A percentile compares a stretch with the other conserved stretches of the same genome.
Conservation (phyloP, 1,139 yeast genomes). For the Entelexis paramagnoliae region DNA sequence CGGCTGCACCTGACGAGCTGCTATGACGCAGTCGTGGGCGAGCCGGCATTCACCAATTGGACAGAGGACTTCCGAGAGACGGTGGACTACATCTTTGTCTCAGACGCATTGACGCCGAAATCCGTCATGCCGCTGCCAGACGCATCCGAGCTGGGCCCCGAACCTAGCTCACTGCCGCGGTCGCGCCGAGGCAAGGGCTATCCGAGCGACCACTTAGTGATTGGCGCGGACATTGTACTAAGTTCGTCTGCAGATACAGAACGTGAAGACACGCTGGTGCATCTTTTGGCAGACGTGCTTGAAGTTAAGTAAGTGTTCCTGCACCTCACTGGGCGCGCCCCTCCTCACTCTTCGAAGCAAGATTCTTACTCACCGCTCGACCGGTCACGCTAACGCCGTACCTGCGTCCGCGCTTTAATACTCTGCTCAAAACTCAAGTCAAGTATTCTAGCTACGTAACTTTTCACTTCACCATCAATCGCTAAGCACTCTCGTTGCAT, state of each 20-base stretch:
- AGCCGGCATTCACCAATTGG: slow-evolving; percentile 25
- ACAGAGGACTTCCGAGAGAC: slow-evolving; percentile 21
- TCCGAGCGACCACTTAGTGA: slow-evolving; percentile 24
- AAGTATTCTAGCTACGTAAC: too few species aligned
- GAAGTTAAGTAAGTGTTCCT: too few species aligned
- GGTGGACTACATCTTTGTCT: slow-evolving; percentile 21
- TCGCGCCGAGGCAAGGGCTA: background rate
- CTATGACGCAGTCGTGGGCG: slow-evolving; percentile 13
- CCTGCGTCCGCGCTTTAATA: too few species aligned
- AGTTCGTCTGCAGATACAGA: background rate
- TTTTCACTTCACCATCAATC: too few species aligned
- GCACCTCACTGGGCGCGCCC: too few species aligned
- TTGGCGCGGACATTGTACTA: slow-evolving; percentile 12
- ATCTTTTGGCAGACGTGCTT: too few species aligned
- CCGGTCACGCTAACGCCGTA: too few species aligned
- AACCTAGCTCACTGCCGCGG: slow-evolving; percentile 21
- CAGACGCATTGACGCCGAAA: background rate
- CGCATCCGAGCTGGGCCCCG: slow-evolving; percentile 18
- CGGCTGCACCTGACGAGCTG: slow-evolving; percentile 9
- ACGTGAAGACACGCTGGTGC: too few species aligned
- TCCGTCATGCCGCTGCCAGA: slow-evolving; percentile 16
- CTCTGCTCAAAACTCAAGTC: too few species aligned
- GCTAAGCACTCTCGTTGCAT: too few species aligned
- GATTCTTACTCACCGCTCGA: too few species aligned
- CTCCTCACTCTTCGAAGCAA: too few species aligned